Base-by-base conservation (phyloP, 2,329 filamentous ascomycete species). In the Arachnopeziza araneosa region DNA sequence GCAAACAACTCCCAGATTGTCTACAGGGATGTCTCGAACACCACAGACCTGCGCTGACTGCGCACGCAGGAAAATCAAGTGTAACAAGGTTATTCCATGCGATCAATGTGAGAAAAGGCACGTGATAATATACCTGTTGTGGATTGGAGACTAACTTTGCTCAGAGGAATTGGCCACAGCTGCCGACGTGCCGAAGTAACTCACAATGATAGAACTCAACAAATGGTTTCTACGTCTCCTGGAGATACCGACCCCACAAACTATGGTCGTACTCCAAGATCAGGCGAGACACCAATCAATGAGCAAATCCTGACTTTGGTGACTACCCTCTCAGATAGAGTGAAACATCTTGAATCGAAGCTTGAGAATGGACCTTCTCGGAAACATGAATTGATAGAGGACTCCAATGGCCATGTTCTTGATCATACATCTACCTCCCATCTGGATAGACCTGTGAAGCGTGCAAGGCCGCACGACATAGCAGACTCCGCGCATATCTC, bases 51-150 rank as follows among this genome's bases (percentile, higher is more conserved):
- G 72, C 57, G 66, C 65, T 4, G 66, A 69, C 54, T 74, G 72
- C 61, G 65, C 70, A 30, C 62, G 69, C 23, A 67, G 70, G 48
- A 74, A 74, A 58, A 69, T 73, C 50, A 73, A 75, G 63, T 78
- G 75, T 59, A 74, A 76, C 58, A 78, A 76, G 63, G 68, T 70
- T 2, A 66, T 77, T 2, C 75, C 75, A 30, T 77, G 75, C 65
- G 69, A 69, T 51, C 76, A 75, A 57, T 78, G 76, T 57, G 68
- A 69, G 24, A 73, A 69, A 63, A 71, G 71, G 70, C 70, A 65
- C 61, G 52, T 63, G 48, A 50, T 54, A 54, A 14, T 44, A 12
- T 44, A 44, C 12, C 17, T 14, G 4, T 44, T 19, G 17, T 4
- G 36, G 36, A 19, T 17, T n/a, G 12, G 17, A 5, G 60, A 54